A percentile compares a stretch with the other conserved stretches of the same genome.
These are phyloP conservation scores for Agaricus subrufescens DNA, from an alignment of 768 basidiomycete genomes.

Conservation along the genomic window DNA sequence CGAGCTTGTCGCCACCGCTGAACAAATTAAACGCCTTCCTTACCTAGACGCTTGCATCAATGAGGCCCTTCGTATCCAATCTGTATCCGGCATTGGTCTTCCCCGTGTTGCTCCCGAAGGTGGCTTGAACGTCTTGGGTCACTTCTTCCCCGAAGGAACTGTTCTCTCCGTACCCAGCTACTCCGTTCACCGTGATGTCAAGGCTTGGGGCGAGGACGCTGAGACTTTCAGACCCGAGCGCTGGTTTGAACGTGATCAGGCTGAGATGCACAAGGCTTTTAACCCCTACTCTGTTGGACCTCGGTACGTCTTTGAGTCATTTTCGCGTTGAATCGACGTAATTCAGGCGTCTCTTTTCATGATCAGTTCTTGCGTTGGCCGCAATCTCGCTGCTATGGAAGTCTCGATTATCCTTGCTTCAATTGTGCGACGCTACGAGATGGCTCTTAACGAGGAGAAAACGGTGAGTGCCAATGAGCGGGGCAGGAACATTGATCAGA, in stretches of 20 bases:
- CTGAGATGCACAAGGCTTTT: slow-evolving; percentile 63
- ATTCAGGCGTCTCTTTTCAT: neutral
- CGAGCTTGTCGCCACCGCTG: slow-evolving; percentile 56
- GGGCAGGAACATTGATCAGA: neutral
- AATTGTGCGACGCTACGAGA: slow-evolving; percentile 69
- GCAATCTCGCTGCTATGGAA: slow-evolving; percentile 78
- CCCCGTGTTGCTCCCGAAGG: slow-evolving; percentile 75
- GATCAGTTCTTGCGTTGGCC: slow-evolving; percentile 74
- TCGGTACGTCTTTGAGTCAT: slow-evolving; percentile 34
- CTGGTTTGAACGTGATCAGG: slow-evolving; percentile 72
- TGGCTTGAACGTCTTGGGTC: slow-evolving; percentile 56
- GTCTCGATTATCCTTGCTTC: slow-evolving; percentile 76
- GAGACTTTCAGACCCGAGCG: slow-evolving; percentile 77
- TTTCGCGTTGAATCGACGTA: neutral
- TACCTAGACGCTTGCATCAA: slow-evolving; percentile 87
- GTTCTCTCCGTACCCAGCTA: slow-evolving; percentile 79
- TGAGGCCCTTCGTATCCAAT: slow-evolving; percentile 81
- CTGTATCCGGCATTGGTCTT: slow-evolving; percentile 81
- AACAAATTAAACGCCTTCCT: slow-evolving; percentile 67
- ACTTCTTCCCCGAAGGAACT: slow-evolving; percentile 67
- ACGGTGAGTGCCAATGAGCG: slow-evolving; percentile 33
- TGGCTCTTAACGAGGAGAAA: slow-evolving; percentile 60
- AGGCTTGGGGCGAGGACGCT: slow-evolving; percentile 75
- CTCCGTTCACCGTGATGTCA: slow-evolving; percentile 70
- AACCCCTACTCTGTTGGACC: slow-evolving; percentile 87